phyloP scores from a whole-genome alignment of 371 early-diverging fungal species.

The Gilbertella persicaria region DNA sequence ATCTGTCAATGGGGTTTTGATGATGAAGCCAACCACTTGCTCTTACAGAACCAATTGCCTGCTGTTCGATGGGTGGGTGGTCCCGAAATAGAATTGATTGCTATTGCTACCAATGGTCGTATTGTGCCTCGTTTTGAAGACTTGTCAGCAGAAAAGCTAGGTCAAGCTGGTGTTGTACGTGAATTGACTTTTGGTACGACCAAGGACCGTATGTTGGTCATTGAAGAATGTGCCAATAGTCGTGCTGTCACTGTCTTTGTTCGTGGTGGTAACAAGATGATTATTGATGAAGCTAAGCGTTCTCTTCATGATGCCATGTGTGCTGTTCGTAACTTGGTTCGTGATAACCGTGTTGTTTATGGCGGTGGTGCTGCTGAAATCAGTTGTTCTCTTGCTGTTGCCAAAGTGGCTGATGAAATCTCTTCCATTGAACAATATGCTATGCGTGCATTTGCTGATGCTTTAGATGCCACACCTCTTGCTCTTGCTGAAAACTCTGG shows the following conservation, averaged over 20 bases:
- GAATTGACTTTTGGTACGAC: slow-evolving; percentile 98
- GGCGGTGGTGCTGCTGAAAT: slow-evolving; percentile 99
- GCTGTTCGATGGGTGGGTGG: slow-evolving; percentile 99
- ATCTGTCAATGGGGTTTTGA: slow-evolving; percentile 99
- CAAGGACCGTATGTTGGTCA: slow-evolving; percentile 97
- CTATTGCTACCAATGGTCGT: slow-evolving; percentile 98
- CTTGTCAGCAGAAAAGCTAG: slow-evolving; percentile 89
- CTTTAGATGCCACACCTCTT: slow-evolving; percentile 97
- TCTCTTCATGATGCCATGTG: slow-evolving; percentile 99
- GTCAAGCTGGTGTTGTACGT: slow-evolving; percentile 91
- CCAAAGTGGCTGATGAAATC: slow-evolving; percentile 91
- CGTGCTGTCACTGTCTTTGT: slow-evolving; percentile 98
- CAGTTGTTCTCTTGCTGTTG: slow-evolving; percentile 91
- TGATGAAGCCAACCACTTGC: slow-evolving; percentile 99
- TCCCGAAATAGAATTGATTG: slow-evolving; percentile 98
- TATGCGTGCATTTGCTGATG: slow-evolving; percentile 96
- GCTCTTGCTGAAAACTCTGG: slow-evolving; percentile 99
- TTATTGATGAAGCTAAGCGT: slow-evolving; percentile 99
- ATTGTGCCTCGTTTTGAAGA: slow-evolving; percentile 99
- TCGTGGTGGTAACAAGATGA: slow-evolving; percentile 99
- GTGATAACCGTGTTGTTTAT: slow-evolving; percentile 98
- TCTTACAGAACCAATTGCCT: slow-evolving; percentile 97
- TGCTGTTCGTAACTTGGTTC: slow-evolving; percentile 97
- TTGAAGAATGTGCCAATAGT: slow-evolving; percentile 98
- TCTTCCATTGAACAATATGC: slow-evolving; percentile 97